Base-by-base conservation (phyloP, 352 stramenopile species). In the Phytophthora megakarya region DNA sequence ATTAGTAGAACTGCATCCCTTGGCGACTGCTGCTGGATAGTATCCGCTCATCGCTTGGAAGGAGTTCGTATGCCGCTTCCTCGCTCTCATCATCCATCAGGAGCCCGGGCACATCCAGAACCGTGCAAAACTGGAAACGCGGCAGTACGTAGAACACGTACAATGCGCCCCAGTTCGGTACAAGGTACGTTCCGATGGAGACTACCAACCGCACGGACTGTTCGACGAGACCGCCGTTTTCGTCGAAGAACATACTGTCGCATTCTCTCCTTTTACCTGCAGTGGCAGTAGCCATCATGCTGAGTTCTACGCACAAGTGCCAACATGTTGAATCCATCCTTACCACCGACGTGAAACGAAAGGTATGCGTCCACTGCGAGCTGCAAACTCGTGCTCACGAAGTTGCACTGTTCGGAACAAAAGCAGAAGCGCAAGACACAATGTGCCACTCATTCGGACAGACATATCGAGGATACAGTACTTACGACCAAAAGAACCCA, bases 141-240 rank as follows among this genome's bases (percentile, higher is more conserved):
- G 78, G 75, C 39, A 88, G 54, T 52, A 88, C 59, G 45, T 82
- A 92, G 65, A 92, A 92, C 19, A 92, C 82, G 65, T 89, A 89
- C 42, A 92, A 58, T 4, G 59, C 81, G 30, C 78, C 79, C 78
- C 78, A 90, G 50, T 88, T 89, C 13, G 82, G 82, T 28, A 89
- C 43, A 37, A 89, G 50, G 42, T 85, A 87, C 47, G 72, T 79
- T 26, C 76, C 70, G 7, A 84, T 50, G 19, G 80, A 82, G 37
- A 92, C 74, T 35, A 65, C 30, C 5, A 89, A 63, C 10, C 82
- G 82, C 33, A 78, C 53, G 0, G 75, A 73, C 62, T 92, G 82
- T 62, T 90, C 82, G 18, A 89, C 40, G 13, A 74, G 45, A 3
- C 80, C 78, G 0, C 78, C 68, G 26, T 80, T 75, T 52, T 92